Conservation (phyloP, 345 rosid genomes). For the Turnera subulata region DNA sequence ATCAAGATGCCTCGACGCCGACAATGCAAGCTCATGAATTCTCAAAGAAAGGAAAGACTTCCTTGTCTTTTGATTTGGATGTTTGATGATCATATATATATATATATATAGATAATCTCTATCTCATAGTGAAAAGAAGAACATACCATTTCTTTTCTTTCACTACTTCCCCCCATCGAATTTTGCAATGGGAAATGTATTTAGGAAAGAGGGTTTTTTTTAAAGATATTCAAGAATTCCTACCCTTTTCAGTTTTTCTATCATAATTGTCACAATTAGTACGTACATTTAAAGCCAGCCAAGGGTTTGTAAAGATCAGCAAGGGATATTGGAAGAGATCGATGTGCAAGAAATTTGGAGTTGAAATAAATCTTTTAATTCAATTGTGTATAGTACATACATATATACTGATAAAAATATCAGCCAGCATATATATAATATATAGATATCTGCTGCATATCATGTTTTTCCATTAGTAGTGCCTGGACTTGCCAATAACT, state of each 20-base stretch:
- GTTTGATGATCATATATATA: constrained; percentile 26
- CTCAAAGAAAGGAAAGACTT: constrained; percentile 62
- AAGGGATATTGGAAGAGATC: constrained; percentile 3
- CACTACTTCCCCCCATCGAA: constrained; percentile 11
- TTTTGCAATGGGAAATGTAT: constrained; percentile 13
- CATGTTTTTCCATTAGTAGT: constrained; percentile 18
- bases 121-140: not conserved
- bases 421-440: too few species aligned
- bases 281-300: constrained; percentile 18
- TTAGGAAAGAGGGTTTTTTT: constrained; percentile 6
- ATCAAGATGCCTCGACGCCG: constrained; percentile 9
- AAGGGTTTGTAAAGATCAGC: constrained; percentile 23
- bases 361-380: constrained; percentile 11
- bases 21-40: constrained; percentile 29
- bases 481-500: constrained; percentile 20
- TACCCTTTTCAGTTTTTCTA: not conserved
- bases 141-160: constrained; percentile 9
- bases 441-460: constrained; percentile 10
- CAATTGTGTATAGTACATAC: constrained; percentile 28
- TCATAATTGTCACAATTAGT: not conserved
- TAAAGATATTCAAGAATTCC: not conserved
- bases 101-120: not conserved
- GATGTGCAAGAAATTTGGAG: constrained; percentile 11
- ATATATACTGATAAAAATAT: too few species aligned
- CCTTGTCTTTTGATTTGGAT: constrained; percentile 64